phyloP scores from a whole-genome alignment of 1,284 basidiomycete genomes.

The Sphaerobolus stellatus region DNA sequence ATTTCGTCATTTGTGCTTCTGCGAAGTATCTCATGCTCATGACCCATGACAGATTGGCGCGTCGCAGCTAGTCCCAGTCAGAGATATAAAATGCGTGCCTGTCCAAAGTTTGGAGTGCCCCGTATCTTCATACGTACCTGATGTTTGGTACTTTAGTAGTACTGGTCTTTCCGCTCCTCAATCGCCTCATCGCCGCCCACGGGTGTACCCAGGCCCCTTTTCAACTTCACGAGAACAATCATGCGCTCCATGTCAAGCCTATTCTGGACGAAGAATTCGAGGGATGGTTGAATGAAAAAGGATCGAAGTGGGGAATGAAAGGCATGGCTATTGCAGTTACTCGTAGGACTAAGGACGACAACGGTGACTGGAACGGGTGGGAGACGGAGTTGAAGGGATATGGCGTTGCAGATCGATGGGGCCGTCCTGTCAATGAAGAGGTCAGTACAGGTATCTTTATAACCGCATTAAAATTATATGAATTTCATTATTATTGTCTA shows the following conservation, averaged over 20 bases:
- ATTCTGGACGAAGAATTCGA: constrained; percentile 9
- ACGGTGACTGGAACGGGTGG: not conserved
- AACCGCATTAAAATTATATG: not conserved
- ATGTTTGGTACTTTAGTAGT: not conserved
- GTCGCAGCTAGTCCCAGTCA: too few relatives aligned
- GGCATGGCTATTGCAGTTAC: constrained; percentile 2
- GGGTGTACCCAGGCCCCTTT: not conserved
- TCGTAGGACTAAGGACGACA: not conserved
- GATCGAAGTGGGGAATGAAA: constrained; percentile 1
- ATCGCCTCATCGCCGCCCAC: not conserved
- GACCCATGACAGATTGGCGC: too few relatives aligned
- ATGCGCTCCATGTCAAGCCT: not conserved
- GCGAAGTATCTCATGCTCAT: too few relatives aligned
- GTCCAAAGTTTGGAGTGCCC: too few relatives aligned
- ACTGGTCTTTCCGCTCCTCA: not conserved
- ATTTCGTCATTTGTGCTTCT: too few relatives aligned
- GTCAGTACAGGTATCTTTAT: not conserved
- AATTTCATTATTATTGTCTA: not conserved
- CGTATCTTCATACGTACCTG: too few relatives aligned
- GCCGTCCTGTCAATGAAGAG: not conserved
- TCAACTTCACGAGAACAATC: not conserved
- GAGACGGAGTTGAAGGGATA: constrained; percentile 4
- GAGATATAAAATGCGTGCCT: too few relatives aligned
- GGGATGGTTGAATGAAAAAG: not conserved
- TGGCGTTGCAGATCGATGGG: constrained; percentile 6